These are phyloP conservation scores for Trametopsis cervina DNA, from an alignment of 768 basidiomycete species.

Conservation along the genomic window DNA sequence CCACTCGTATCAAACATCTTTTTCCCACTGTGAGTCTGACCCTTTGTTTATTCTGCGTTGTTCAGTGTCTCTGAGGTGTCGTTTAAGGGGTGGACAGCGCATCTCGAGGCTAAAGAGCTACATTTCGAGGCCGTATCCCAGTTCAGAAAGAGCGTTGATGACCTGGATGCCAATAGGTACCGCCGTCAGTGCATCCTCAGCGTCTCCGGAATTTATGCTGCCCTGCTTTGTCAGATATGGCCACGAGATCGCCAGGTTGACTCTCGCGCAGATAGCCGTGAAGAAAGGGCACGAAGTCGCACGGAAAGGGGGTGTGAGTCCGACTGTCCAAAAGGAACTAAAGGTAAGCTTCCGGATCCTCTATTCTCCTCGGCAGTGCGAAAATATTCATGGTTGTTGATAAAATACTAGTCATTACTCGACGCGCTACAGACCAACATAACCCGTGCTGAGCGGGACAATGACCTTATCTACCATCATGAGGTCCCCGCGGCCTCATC, in stretches of 20 bases:
- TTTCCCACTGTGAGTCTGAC: slow-evolving; percentile 46
- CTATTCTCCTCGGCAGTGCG: slow-evolving; percentile 11
- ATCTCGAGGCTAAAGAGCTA: slow-evolving; percentile 72
- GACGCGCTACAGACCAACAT: slow-evolving; percentile 63
- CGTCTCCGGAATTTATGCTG: slow-evolving; percentile 7
- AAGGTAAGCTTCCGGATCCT: too few relatives aligned
- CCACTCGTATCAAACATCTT: slow-evolving; percentile 34
- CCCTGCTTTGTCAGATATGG: slow-evolving; percentile 64
- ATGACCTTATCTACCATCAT: slow-evolving; percentile 92
- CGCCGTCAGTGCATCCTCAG: slow-evolving; percentile 9
- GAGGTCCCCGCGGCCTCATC: slow-evolving; percentile 71
- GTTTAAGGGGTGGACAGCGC: slow-evolving; percentile 66
- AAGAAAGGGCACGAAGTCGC: slow-evolving; percentile 66
- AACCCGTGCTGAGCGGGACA: slow-evolving; percentile 77
- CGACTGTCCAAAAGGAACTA: slow-evolving; percentile 67
- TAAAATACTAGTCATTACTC: slow-evolving; percentile 57
- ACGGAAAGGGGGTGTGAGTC: slow-evolving; percentile 52
- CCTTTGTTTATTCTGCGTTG: not conserved
- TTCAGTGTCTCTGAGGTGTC: not conserved
- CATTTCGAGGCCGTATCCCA: slow-evolving; percentile 91
- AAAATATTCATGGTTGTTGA: not conserved
- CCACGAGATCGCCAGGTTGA: slow-evolving; percentile 72
- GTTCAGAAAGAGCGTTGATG: slow-evolving; percentile 83
- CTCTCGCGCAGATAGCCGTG: slow-evolving; percentile 56
- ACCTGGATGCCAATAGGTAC: slow-evolving; percentile 70